phyloP scores from a whole-genome alignment of 2,329 filamentous ascomycete species.

The Neofusicoccum ribis region DNA sequence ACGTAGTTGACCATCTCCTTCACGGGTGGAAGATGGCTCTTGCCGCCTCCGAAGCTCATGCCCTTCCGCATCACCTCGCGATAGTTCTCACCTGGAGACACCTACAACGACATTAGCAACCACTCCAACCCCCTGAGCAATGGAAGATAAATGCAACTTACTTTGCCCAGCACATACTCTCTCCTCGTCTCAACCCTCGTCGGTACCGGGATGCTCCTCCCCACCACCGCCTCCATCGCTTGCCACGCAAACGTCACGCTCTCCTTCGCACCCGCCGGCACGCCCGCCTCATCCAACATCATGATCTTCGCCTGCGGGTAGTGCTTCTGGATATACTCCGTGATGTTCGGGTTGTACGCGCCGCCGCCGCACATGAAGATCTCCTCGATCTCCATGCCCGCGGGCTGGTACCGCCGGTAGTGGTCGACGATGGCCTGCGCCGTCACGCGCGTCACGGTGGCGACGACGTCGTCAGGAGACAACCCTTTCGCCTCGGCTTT shows the following conservation, averaged over 20 bases:
- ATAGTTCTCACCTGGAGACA: slow-evolving; percentile 57
- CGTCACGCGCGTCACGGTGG: slow-evolving; percentile 61
- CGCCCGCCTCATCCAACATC: slow-evolving; percentile 59
- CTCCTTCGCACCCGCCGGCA: slow-evolving; percentile 60
- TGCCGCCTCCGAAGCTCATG: slow-evolving; percentile 50
- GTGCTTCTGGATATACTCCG: slow-evolving; percentile 51
- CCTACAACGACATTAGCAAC: slow-evolving; percentile 28
- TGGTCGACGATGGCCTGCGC: slow-evolving; percentile 59
- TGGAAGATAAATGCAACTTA: slow-evolving; percentile 26
- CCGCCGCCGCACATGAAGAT: slow-evolving; percentile 64
- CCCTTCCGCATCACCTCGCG: slow-evolving; percentile 54
- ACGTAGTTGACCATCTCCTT: slow-evolving; percentile 54
- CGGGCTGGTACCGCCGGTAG: slow-evolving; percentile 51
- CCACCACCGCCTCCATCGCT: slow-evolving; percentile 58
- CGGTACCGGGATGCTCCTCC: slow-evolving; percentile 57
- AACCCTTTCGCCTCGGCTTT: slow-evolving; percentile 48
- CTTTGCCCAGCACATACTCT: slow-evolving; percentile 56
- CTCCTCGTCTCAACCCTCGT: slow-evolving; percentile 54
- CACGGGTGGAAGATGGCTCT: slow-evolving; percentile 48
- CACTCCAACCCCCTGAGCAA: background rate
- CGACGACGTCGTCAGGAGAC: slow-evolving; percentile 54
- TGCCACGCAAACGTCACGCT: slow-evolving; percentile 62
- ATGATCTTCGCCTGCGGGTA: slow-evolving; percentile 53
- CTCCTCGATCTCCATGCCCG: slow-evolving; percentile 50
- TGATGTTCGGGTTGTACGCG: slow-evolving; percentile 60